Percentiles rank a stretch among this genome's conserved stretches.
These are phyloP conservation scores for Myxozyma udenii DNA, from an alignment of 805 yeast species.

Conservation along the genomic window DNA sequence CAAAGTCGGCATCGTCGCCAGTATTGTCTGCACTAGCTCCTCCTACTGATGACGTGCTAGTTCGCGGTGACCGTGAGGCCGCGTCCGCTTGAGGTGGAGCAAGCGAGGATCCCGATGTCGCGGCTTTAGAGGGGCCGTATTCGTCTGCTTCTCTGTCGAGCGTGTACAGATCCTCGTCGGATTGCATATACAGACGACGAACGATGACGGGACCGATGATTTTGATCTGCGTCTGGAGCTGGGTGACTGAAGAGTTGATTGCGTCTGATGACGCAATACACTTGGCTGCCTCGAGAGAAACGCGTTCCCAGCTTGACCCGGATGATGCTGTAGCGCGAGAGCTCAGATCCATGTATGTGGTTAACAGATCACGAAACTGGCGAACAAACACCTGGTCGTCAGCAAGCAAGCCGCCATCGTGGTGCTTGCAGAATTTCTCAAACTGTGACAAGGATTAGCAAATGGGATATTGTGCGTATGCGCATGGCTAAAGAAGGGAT, in stretches of 20 bases:
- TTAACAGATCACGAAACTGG: conserved; percentile 42
- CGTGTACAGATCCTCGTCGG: conserved; percentile 4
- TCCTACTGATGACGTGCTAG: background rate
- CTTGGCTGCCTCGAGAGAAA: conserved; percentile 20
- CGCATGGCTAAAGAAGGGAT: background rate
- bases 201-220: conserved; percentile 21
- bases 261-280: conserved; percentile 28
- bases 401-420: conserved; percentile 60
- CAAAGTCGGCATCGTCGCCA: conserved; percentile 8
- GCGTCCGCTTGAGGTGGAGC: background rate
- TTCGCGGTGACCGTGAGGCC: background rate
- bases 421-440: conserved; percentile 45
- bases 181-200: conserved; percentile 10
- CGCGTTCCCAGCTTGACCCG: conserved; percentile 13
- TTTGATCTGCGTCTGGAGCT: conserved; percentile 16
- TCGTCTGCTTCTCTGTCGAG: conserved; percentile 8
- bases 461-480: background rate
- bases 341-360: conserved; percentile 29
- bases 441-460: conserved; percentile 23
- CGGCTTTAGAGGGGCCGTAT: conserved; percentile 1
- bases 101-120: background rate
- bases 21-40: background rate
- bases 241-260: conserved; percentile 14
- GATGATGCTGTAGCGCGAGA: background rate
- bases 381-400: conserved; percentile 61